Base-by-base conservation (phyloP, 371 early-diverging fungal genomes). In the Capniomyces stellatus region DNA sequence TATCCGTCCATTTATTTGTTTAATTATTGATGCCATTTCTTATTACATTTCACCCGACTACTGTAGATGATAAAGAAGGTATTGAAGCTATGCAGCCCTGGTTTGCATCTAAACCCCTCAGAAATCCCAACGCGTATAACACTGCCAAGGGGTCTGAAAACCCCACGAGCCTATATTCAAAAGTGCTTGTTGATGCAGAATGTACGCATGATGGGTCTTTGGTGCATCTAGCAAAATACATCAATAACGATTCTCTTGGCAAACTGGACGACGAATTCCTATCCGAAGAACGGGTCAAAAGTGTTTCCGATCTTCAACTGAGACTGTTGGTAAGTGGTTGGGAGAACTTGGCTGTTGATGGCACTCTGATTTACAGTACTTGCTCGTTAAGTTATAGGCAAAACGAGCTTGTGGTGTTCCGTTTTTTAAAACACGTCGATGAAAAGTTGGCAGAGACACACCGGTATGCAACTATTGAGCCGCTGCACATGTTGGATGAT, bases 151-250 rank as follows among this genome's bases (percentile, higher is more conserved):
- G 13, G 3, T 6, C 4, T 27, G 19, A 46, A 23, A 46, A 21
- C 12, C 46, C 4, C 2, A 49, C 2, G n/a, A 3, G n/a, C 10
- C n/a, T 27, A 24, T 49, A 49, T 63, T 19, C 18, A 22, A 43
- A 31, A 58, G 89, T 91, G 0, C 59, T 95, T 30, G 92, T 93
- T 1, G 96, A 95, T 64, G 96, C 94, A 8, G 93, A 95, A 63
- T 95, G 94, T 49, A 92, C 94, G 3, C 95, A 94, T 62, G 96
- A 95, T 64, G 96, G 92, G 15, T 92, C 92, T 0, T 78, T 94
- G 40, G 72, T 71, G 0, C 94, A 93, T 71, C 71, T 95, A 23
- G 60, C 76, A 19, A 89, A 89, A 67, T 72, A 52, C 18, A 52
- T 30, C 6, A 52, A 42, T 71, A 60, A 56, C 39, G 15, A n/a